Conservation (phyloP, 129 eudicot species). For the Dittrichia graveolens region DNA sequence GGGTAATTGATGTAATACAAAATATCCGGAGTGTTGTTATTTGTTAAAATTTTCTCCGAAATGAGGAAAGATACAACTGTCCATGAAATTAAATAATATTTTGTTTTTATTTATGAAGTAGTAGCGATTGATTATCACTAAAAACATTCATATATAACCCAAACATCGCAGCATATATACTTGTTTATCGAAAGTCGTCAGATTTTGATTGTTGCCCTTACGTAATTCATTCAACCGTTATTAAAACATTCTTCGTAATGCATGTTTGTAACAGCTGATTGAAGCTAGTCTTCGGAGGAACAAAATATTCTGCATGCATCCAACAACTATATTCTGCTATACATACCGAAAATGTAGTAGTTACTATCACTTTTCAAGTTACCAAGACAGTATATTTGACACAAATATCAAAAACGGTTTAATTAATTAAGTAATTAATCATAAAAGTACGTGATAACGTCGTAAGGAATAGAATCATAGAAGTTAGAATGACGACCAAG, state of each 20-base stretch:
- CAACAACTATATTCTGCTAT: neutral
- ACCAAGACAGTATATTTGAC: constrained; percentile 4
- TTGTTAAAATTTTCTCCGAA: no score
- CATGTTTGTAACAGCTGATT: neutral
- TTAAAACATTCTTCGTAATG: neutral
- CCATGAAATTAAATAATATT: no score
- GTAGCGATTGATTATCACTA: no score
- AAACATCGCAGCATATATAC: no score
- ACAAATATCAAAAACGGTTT: neutral
- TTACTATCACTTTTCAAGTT: constrained; percentile 10
- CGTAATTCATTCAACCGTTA: neutral
- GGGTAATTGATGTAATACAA: no score
- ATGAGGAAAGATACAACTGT: no score
- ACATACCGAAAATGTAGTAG: constrained; percentile 12
- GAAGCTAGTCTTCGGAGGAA: neutral
- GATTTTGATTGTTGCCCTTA: neutral
- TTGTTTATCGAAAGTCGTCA: no score
- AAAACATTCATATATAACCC: no score
- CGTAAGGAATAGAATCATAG: neutral
- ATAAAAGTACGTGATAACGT: no score
- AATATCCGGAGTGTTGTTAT: no score
- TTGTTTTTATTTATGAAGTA: no score
- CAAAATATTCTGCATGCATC: neutral
- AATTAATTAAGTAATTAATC: no score
- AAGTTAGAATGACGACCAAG: neutral